Percentiles rank a stretch among this genome's conserved stretches.
These are phyloP conservation scores for Chaetomidium leptoderma DNA, from an alignment of 495 filamentous ascomycete genomes.

Conservation along the genomic window DNA sequence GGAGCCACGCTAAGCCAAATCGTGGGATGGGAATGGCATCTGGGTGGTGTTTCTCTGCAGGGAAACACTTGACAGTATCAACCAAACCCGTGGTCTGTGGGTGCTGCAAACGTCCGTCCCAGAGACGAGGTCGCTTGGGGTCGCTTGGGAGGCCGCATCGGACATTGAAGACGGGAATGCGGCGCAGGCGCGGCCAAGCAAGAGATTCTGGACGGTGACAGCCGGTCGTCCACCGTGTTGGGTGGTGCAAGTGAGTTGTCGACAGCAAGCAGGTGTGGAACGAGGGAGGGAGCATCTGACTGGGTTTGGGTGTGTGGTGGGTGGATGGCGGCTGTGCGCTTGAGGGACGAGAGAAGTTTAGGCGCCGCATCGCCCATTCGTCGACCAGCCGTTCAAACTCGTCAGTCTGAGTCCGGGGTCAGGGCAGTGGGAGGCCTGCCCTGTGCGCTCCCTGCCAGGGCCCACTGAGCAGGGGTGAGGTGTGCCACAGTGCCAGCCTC, in stretches of 20 bases:
- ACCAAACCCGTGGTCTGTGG: neutral
- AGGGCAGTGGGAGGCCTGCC: neutral
- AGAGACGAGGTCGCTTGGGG: neutral
- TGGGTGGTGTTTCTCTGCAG: neutral
- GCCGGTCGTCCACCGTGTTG: neutral
- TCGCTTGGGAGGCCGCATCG: constrained; percentile 1
- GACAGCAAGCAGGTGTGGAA: neutral
- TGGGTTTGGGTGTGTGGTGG: neutral
- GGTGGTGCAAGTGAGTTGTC: neutral
- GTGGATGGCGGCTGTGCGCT: constrained; percentile 2
- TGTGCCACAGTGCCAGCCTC: neutral
- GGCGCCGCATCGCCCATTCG: constrained; percentile 3
- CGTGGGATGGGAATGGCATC: neutral
- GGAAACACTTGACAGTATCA: neutral
- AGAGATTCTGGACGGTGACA: neutral
- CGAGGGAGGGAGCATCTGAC: neutral
- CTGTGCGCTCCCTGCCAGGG: neutral
- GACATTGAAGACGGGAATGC: too few relatives aligned
- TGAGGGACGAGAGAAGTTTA: neutral
- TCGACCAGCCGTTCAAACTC: constrained; percentile 9
- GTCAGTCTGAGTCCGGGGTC: neutral
- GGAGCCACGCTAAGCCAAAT: neutral
- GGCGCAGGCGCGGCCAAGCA: neutral
- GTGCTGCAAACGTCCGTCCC: neutral
- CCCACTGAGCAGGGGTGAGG: neutral